A percentile compares a stretch with the other conserved stretches of the same genome.
These are phyloP conservation scores for Rhododendron williamsianum DNA, from an alignment of 148 eudicot genomes.

Conservation along the genomic window DNA sequence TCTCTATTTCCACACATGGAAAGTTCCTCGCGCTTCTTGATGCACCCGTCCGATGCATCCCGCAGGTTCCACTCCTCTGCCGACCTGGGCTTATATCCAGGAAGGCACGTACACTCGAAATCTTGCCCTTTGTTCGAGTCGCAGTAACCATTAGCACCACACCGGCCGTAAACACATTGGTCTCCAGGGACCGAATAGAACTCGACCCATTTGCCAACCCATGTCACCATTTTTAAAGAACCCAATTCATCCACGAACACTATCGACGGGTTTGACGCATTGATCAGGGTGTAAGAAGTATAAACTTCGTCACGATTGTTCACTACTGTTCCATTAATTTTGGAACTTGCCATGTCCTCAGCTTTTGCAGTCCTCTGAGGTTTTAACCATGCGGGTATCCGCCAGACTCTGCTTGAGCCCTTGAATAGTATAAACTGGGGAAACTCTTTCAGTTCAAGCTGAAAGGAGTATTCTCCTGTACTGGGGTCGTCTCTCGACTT, in stretches of 20 bases:
- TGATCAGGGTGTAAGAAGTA: background rate
- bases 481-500: too few relatives aligned
- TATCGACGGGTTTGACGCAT: background rate
- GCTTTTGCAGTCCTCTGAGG: too few relatives aligned
- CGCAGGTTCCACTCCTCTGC: slow-evolving; percentile 1
- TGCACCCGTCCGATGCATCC: slow-evolving; percentile 41
- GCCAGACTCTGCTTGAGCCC: background rate
- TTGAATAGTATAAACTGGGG: background rate
- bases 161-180: background rate
- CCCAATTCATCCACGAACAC: background rate
- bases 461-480: too few relatives aligned
- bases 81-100: background rate
- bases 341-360: background rate
- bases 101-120: background rate
- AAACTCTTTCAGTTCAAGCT: background rate
- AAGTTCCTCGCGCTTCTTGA: slow-evolving; percentile 19
- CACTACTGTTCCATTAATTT: background rate
- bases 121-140: background rate
- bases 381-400: background rate
- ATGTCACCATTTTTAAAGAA: background rate
- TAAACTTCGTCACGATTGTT: background rate
- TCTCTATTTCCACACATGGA: slow-evolving; percentile 36
- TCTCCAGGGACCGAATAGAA: background rate
- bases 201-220: background rate
- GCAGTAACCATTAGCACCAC: background rate